Evolutionary conservation across 768 basidiomycete species (phyloP), one percentile per base, ranked within the genome.

Genomic region (Boletus sp.): DNA sequence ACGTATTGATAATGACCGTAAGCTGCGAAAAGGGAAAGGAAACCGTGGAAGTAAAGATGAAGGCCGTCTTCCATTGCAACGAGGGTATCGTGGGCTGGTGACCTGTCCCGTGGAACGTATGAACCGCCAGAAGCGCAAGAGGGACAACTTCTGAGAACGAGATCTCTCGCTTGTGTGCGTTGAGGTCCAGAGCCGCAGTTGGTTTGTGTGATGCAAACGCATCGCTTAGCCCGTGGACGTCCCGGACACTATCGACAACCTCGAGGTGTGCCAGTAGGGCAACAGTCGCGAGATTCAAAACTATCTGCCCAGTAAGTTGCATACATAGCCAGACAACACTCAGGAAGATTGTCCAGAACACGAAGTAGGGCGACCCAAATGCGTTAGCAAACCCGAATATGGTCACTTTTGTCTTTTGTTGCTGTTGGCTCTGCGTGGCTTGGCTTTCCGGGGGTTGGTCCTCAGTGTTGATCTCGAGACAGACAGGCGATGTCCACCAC

Each of bases 61-160:
- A 99, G 7, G 90, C 95, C 1, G 88, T 75, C 71, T 97, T 97
- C 97, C 96, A 99, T 63, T 98, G 96, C 42, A 99, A 83, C 3
- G 92, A 89, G 1, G 92, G 82, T 39, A 98, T 78, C 4, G 87
- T 87, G 1, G 94, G 81, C 72, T 98, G 94, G 66, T 99, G 97
- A 2, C 97, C 96, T 0, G 95, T 98, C 0, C 83, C 78, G 68
- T 90, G 91, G 79, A 95, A 98, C 8, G 82, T 72, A 48, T 92
- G 81, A 39, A 90, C 72, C 0, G 86, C 89, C 11, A 97, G 77
- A 8, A 98, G 79, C 1, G 88, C 87, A 14, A 98, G 70, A 0
- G 88, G 87, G 0, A 83, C 78, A 24, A 90, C 73, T 57, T 95
- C 91, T 7, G 81, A 73, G 70, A 95, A 91, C 8, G 72, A 71